Conservation (phyloP, 805 yeast species). For the Komagataella pseudopastoris region DNA sequence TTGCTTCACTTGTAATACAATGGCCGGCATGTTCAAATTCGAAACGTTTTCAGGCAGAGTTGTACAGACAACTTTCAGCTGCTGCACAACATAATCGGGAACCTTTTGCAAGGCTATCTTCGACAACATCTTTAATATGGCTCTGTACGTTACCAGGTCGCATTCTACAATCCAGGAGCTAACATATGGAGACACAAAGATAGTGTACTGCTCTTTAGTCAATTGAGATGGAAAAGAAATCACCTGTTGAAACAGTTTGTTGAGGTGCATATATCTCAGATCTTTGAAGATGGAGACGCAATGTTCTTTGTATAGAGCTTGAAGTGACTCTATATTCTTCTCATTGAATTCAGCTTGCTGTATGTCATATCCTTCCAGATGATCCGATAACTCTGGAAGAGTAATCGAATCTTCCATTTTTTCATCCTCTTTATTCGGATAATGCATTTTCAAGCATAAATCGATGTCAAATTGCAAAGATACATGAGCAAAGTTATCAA, state of each 20-base stretch:
- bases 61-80: conserved; percentile 38
- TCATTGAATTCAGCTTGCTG: not conserved
- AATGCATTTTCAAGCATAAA: not conserved
- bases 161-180: conserved; percentile 55
- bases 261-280: conserved; percentile 53
- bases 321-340: conserved; percentile 25
- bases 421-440: not conserved
- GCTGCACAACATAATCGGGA: conserved; percentile 39
- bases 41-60: conserved; percentile 31
- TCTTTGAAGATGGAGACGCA: conserved; percentile 53
- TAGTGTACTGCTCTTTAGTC: conserved; percentile 47
- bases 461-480: conserved; percentile 1
- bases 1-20: conserved; percentile 37
- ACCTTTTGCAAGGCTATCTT: conserved; percentile 48
- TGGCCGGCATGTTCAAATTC: conserved; percentile 32
- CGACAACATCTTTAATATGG: conserved; percentile 42
- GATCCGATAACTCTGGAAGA: not conserved
- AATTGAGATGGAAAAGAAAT: conserved; percentile 37
- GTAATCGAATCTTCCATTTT: not conserved
- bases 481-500: not conserved
- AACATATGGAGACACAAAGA: conserved; percentile 35
- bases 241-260: conserved; percentile 40
- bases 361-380: not conserved
- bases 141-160: conserved; percentile 48
- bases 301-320: conserved; percentile 48